phyloP scores from a whole-genome alignment of 2,329 filamentous ascomycete species.

The Incumbomyces lentus region DNA sequence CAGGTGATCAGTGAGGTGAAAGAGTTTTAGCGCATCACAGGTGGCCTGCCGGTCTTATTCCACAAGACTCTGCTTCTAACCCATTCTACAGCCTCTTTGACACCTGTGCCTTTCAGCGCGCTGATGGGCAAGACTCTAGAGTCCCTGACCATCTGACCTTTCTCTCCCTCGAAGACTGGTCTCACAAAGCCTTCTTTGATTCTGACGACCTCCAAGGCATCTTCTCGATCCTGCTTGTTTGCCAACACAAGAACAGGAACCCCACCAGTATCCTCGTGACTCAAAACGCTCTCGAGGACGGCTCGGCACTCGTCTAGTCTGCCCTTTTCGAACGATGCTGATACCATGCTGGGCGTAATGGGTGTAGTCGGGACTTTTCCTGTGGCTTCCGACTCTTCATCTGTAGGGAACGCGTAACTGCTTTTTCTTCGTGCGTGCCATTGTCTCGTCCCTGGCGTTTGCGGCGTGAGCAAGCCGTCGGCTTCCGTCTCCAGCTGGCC shows the following conservation, averaged over 20 bases:
- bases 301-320: conserved; percentile 78
- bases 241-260: conserved; percentile 86
- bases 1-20: no score
- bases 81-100: conserved; percentile 96
- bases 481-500: conserved; percentile 58
- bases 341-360: conserved; percentile 25
- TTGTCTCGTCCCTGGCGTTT: not conserved
- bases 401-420: conserved; percentile 21
- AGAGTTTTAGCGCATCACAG: conserved; percentile 67
- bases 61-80: conserved; percentile 82
- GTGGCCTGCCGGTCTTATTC: conserved; percentile 89
- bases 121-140: conserved; percentile 84
- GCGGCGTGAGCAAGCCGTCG: conserved; percentile 4
- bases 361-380: conserved; percentile 26
- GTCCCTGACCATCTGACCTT: conserved; percentile 74
- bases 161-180: conserved; percentile 90
- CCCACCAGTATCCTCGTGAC: conserved; percentile 77
- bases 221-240: conserved; percentile 96
- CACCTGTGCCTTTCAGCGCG: conserved; percentile 71
- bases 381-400: conserved; percentile 11
- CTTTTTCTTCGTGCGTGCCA: conserved; percentile 21
- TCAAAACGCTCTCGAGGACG: conserved; percentile 81
- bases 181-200: conserved; percentile 96
- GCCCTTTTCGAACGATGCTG: conserved; percentile 29
- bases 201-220: conserved; percentile 91